Conservation (phyloP, 371 early-diverging fungal genomes). For the Coemansia sp. region DNA sequence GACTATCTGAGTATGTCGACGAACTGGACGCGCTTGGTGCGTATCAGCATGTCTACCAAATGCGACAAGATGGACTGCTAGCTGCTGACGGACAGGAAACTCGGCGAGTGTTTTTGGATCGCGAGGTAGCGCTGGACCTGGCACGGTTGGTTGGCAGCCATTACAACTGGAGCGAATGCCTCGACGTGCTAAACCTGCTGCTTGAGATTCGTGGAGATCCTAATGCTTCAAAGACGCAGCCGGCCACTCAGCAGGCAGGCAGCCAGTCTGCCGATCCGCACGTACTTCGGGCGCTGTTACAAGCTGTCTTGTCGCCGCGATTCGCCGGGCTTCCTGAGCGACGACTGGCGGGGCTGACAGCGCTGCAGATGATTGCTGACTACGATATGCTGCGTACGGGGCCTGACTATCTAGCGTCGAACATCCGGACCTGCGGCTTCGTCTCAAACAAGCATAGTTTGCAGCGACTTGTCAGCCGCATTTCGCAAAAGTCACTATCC, state of each 20-base stretch:
- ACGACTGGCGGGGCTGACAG: conserved; percentile 36
- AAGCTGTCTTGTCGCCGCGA: conserved; percentile 16
- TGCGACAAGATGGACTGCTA: conserved; percentile 4
- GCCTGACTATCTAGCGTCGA: not conserved
- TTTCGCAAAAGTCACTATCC: not conserved
- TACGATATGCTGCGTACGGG: not conserved
- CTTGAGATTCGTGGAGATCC: conserved; percentile 15
- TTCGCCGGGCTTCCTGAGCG: conserved; percentile 25
- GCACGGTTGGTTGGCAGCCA: conserved; percentile 2
- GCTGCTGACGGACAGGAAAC: conserved; percentile 3
- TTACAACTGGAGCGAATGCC: conserved; percentile 28
- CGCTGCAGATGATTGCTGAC: conserved; percentile 33
- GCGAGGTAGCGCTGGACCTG: conserved; percentile 14
- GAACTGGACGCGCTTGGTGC: conserved; percentile 7
- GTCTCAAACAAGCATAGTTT: conserved; percentile 9
- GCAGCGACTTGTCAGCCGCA: not conserved
- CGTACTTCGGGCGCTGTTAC: not conserved
- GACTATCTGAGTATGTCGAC: not conserved
- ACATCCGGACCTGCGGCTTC: conserved; percentile 34
- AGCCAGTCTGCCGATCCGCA: not conserved
- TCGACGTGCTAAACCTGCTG: conserved; percentile 21
- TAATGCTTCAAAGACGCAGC: not conserved
- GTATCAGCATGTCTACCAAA: conserved; percentile 9
- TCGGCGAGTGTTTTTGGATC: conserved; percentile 18
- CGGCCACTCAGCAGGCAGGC: not conserved